phyloP scores from a whole-genome alignment of 345 rosid genomes.

The Populus euphratica region DNA sequence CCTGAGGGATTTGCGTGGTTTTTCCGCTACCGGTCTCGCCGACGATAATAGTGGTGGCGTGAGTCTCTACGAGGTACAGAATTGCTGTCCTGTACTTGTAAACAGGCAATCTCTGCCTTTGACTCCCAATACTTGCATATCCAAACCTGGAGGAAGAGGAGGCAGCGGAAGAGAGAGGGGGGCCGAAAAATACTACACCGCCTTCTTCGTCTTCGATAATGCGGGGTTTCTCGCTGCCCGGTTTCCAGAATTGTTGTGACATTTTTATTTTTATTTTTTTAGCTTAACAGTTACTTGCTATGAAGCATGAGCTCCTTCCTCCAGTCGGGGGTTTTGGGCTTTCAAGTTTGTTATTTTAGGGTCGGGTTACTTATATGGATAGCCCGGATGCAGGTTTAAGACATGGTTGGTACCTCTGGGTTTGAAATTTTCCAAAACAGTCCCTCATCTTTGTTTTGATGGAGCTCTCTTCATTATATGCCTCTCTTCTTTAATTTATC shows the following conservation, averaged over 20 bases:
- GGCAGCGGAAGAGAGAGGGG: conserved; percentile 46
- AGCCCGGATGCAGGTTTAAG: too few relatives aligned
- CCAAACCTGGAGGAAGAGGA: conserved; percentile 70
- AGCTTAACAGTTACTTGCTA: not conserved
- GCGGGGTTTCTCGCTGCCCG: conserved; percentile 82
- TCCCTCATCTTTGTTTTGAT: too few relatives aligned
- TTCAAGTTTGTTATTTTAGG: too few relatives aligned
- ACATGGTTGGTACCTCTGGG: too few relatives aligned
- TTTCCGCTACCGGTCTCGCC: conserved; percentile 99
- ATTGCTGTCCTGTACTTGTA: conserved; percentile 75
- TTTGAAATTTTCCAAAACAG: too few relatives aligned
- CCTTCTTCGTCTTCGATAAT: conserved; percentile 93
- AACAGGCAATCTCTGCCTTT: conserved; percentile 85
- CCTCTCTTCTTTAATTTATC: too few relatives aligned
- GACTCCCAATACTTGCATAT: conserved; percentile 67
- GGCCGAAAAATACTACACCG: conserved; percentile 61
- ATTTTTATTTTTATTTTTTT: conserved; percentile 13
- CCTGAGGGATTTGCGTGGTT: conserved; percentile 98
- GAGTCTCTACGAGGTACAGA: conserved; percentile 81
- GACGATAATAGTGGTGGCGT: conserved; percentile 83
- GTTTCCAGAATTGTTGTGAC: conserved; percentile 89
- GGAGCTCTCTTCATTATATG: too few relatives aligned
- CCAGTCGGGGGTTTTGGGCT: too few relatives aligned
- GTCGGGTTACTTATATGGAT: too few relatives aligned
- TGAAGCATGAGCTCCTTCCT: not conserved